Base-by-base conservation (phyloP, 495 filamentous ascomycete genomes). In the Parathielavia hyrcaniae region DNA sequence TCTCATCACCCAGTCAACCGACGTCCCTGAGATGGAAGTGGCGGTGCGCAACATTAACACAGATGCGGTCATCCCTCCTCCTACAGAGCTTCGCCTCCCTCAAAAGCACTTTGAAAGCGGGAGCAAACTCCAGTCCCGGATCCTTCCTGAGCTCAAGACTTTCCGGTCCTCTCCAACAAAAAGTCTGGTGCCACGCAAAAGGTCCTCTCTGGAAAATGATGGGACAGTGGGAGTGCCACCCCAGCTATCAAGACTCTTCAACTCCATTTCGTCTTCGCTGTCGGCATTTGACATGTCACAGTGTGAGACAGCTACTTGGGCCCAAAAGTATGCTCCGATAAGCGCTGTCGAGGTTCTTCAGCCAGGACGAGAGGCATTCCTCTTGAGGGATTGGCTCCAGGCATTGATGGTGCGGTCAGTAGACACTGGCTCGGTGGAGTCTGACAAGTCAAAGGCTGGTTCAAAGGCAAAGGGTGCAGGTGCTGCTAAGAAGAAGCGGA, bases 361-460 rank as follows among this genome's bases (percentile, higher is more conserved):
- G 65, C 65, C 75, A 19, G 87, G 89, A 0, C 80, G 72, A 11
- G 90, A 97, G 68, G 82, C 81, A 6, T 69, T 76, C 8, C 73
- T 95, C 32, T 69, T 99, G 34, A 81, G 83, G 47, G 85, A 96
- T 50, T 99, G 95, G 95, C 75, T 99, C n/a, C 78, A 78, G 36
- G 80, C 75, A 40, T 76, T 95, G 16, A 86, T 81, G 44, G 84
- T 97, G 0, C 81, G 83, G 20, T 79, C 86, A 6, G 86, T 96
- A 4, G 85, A 88, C 38, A 83, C 77, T 0, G 85, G 85, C 5
- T 74, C 74, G n/a, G 55, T 63, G 44, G 77, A 80, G n/a, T 74
- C 69, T 51, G 71, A 75, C 16, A 76, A 71, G 43, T 52, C 72
- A 1, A 81, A 81, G 53, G 50, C 62, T 9, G 77, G 75, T 17